These are phyloP conservation scores for Eutrema salsugineum DNA, from an alignment of 441 rosid species.

Conservation along the genomic window DNA sequence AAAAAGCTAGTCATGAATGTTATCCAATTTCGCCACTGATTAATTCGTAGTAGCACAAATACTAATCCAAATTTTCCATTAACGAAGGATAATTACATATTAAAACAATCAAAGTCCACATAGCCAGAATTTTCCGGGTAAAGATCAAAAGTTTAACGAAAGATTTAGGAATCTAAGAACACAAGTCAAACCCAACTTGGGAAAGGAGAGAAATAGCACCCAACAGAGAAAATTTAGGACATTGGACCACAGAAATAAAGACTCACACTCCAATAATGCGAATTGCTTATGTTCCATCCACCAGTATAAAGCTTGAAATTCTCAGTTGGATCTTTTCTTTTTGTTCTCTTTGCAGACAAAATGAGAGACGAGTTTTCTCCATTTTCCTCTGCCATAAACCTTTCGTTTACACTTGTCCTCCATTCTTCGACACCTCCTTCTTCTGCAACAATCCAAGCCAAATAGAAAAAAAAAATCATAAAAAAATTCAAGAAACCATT, in stretches of 20 bases:
- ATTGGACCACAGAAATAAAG: conserved; percentile 13
- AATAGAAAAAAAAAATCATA: neutral
- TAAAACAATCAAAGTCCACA: neutral
- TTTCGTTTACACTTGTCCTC: conserved; percentile 35
- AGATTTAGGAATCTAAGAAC: neutral
- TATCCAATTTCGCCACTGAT: neutral
- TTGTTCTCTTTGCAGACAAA: conserved; percentile 72
- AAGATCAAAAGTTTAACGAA: neutral
- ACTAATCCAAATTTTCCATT: neutral
- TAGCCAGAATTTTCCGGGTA: neutral
- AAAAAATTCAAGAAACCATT: neutral
- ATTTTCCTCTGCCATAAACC: conserved; percentile 45
- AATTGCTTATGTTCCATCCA: conserved; percentile 86
- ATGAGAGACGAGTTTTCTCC: conserved; percentile 47
- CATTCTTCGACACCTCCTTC: conserved; percentile 29
- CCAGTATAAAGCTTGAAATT: conserved; percentile 56
- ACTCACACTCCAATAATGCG: conserved; percentile 84
- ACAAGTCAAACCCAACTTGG: neutral
- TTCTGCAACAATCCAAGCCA: conserved; percentile 15
- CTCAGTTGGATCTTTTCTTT: conserved; percentile 64
- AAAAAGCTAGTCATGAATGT: neutral
- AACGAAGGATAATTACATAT: neutral
- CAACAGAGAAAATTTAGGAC: neutral
- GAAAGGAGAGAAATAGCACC: neutral
- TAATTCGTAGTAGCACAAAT: neutral